Evolutionary conservation across 208 protist genomes (phyloP), one percentile per base, ranked within the genome.

Genomic region (Acanthamoeba castellanii): DNA sequence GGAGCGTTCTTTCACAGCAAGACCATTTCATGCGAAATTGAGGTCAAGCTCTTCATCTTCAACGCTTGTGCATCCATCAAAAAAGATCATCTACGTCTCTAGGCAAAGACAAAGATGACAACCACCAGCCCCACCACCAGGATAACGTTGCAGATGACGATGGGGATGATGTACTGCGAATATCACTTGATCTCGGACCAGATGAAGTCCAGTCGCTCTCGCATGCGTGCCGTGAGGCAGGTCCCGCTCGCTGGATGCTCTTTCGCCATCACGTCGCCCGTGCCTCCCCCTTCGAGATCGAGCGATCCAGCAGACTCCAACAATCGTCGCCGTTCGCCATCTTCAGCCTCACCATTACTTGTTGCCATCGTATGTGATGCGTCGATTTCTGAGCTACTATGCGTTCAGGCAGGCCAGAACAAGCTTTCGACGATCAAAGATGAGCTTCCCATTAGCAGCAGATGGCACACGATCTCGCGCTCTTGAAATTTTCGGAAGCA

Each of bases 101-200:
- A 81, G 30, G 37, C 9, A 13, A 27, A 37, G 72, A 81, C 16
- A 47, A 81, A 81, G 72, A 81, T 81, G 9, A 81, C 18, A 30
- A 81, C 72, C 72, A 81, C 72, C 72, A 81, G 72, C 72, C 72
- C 72, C 72, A 81, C 72, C 72, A 81, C 72, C 25, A 81, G 72
- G 18, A 81, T 27, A 1, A 81, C 72, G 72, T 81, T 81, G 72
- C 72, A 81, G 18, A 81, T 22, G 34, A 81, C 72, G 72, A 81
- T 81, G 72, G 72, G 72, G 72, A 81, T 81, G 72, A 81, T 81
- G 72, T 81, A 81, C 72, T 81, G 72, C 72, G 72, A 81, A 30
- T 81, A 81, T 81, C 72, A 81, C 37, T 81, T 81, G 72, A 81
- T 47, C 32, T 81, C 72, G 72, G 72, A 37, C 72, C 72, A 81